A percentile compares a stretch with the other conserved stretches of the same genome.
phyloP scores from a whole-genome alignment of 805 yeast species.

The Metschnikowia proteae region DNA sequence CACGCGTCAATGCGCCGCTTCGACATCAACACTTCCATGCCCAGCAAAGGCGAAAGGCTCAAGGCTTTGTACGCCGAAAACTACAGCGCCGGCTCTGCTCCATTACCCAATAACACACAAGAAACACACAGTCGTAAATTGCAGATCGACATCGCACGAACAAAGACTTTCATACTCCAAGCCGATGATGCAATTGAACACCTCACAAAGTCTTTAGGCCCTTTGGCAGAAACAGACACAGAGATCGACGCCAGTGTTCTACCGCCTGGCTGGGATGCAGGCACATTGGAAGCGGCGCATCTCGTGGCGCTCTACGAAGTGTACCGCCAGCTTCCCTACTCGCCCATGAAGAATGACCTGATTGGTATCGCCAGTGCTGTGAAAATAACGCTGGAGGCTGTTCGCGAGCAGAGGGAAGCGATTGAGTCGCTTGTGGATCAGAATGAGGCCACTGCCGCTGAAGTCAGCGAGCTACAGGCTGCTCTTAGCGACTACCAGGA shows the following conservation, averaged over 20 bases:
- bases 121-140: constrained; percentile 13
- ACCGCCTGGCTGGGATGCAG: constrained; percentile 6
- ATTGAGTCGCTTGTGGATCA: constrained; percentile 2
- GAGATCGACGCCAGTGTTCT: neutral
- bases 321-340: constrained; percentile 14
- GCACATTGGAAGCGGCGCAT: constrained; percentile 8
- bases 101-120: constrained; percentile 6
- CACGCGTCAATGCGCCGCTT: neutral
- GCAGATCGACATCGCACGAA: constrained; percentile 14
- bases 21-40: constrained; percentile 1
- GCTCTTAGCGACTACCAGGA: constrained; percentile 12
- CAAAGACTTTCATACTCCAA: constrained; percentile 13
- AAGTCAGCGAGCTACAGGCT: neutral
- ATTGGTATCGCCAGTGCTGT: constrained; percentile 21
- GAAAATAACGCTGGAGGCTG: constrained; percentile 13
- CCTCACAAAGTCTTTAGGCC: constrained; percentile 7
- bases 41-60: constrained; percentile 2
- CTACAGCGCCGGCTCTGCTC: neutral
- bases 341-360: constrained; percentile 19
- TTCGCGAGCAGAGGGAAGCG: constrained; percentile 10
- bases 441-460: neutral
- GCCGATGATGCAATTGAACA: constrained; percentile 13
- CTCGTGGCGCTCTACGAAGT: constrained; percentile 15
- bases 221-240: neutral
- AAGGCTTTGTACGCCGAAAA: neutral